phyloP scores from a whole-genome alignment of 1,284 basidiomycete genomes.

The Fomes fomentarius region DNA sequence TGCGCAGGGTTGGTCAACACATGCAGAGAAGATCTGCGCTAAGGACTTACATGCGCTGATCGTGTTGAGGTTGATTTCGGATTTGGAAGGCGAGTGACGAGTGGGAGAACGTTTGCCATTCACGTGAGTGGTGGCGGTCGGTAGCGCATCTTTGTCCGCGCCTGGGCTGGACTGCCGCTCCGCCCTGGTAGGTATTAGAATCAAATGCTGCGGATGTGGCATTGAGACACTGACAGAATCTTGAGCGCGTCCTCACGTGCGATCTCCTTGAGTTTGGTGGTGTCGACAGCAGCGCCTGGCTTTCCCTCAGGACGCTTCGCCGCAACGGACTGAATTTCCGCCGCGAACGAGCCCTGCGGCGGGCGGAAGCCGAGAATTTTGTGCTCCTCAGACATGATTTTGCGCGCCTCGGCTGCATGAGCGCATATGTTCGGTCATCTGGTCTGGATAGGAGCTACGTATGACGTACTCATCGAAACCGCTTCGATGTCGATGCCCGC shows the following conservation, averaged over 20 bases:
- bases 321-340: slow-evolving; percentile 37
- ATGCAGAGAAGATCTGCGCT: not conserved
- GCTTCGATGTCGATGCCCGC: slow-evolving; percentile 32
- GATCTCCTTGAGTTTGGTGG: slow-evolving; percentile 23
- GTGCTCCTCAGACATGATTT: slow-evolving; percentile 36
- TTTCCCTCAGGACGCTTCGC: slow-evolving; percentile 32
- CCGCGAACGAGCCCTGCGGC: slow-evolving; percentile 37
- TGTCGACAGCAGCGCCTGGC: slow-evolving; percentile 24
- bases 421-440: not conserved
- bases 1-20: slow-evolving; percentile 2
- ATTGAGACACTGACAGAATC: too few relatives aligned
- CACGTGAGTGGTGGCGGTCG: slow-evolving; percentile 3
- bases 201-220: too few relatives aligned
- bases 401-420: slow-evolving; percentile 30
- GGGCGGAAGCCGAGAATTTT: slow-evolving; percentile 38
- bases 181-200: too few relatives aligned
- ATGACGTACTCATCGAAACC: slow-evolving; percentile 28
- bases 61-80: slow-evolving; percentile 30
- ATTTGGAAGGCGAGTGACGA: slow-evolving; percentile 12
- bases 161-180: slow-evolving; percentile 26
- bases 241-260: slow-evolving; percentile 31
- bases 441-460: slow-evolving; percentile 14
- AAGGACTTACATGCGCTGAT: slow-evolving; percentile 26
- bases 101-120: slow-evolving; percentile 9
- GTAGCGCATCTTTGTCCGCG: slow-evolving; percentile 11